Evolutionary conservation across 78 protist species (phyloP).

Genomic region (Dictyostelium capitatum): DNA sequence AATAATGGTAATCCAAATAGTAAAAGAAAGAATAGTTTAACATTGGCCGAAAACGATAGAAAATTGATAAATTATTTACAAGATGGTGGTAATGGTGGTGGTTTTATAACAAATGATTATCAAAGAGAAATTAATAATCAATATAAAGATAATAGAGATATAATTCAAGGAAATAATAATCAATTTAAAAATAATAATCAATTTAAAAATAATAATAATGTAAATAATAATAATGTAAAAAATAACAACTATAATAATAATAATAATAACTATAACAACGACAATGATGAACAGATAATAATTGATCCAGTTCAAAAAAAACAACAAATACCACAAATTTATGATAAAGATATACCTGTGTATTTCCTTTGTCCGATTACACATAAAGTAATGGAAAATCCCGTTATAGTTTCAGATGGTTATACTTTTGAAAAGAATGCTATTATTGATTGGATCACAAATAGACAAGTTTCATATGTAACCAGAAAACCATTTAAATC

Average conservation of each 20-base stretch:
- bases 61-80: too few species aligned
- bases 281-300: background rate
- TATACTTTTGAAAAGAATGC: conserved; percentile 79
- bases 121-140: background rate
- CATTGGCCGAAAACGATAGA: background rate
- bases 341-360: conserved; percentile 3
- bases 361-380: conserved; percentile 77
- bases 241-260: background rate
- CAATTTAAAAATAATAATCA: background rate
- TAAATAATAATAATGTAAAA: background rate
- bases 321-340: background rate
- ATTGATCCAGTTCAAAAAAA: background rate
- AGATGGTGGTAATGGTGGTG: too few species aligned
- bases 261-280: background rate
- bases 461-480: conserved; percentile 32
- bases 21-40: background rate
- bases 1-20: background rate
- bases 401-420: conserved; percentile 90
- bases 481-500: conserved; percentile 65
- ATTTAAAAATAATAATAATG: background rate
- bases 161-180: background rate
- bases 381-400: conserved; percentile 74
- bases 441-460: conserved; percentile 77
- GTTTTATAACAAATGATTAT: too few species aligned
- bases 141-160: background rate